Evolutionary conservation across 306 rosid genomes (phyloP), one percentile per base, ranked within the genome.

Genomic region (Acacia crassicarpa): DNA sequence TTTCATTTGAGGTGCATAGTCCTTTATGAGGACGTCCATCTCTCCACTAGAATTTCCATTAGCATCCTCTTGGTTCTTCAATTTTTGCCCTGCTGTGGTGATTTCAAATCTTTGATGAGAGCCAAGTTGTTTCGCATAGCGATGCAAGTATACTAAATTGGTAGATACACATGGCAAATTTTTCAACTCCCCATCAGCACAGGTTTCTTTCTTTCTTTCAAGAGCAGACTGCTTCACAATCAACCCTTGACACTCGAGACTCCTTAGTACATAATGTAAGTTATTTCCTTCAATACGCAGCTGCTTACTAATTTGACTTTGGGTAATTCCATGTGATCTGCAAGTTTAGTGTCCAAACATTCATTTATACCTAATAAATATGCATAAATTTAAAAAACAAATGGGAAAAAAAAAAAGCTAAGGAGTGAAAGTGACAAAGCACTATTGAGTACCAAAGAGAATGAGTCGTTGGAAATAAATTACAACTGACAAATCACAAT

Each of bases 241-340:
- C 46, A 93, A 85, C 9, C 98, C 98, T 79, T 91, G 98, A 54
- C 92, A 87, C 76, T 95, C 99, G 1, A 95, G 98, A 78, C 79
- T 89, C 85, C 79, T 87, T 78, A 93, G 74, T 17, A 91, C 91
- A 59, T 95, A 93, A 76, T 82, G 86, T 38, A 93, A 89, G 82
- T 93, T 93, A 67, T 77, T 92, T 7, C 87, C 86, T 81, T 91
- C 91, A 33, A 92, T 86, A 35, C 86, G 89, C 72, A 95, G 83
- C 14, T 86, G 91, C 75, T 93, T 93, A 17, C 90, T 91, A 74
- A 95, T 91, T 51, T 93, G 91, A 33, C 79, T 83, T 70, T 95
- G 99, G n/a, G 96, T 91, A 38, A 92, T 87, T 14, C 99, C 99
- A 62, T 90, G 83, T 48, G 76, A 48, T 78, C 91, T 89, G 83